A percentile compares a stretch with the other conserved stretches of the same genome.
phyloP scores from a whole-genome alignment of 2,329 filamentous ascomycete species.

The Beauveria medogensis region DNA sequence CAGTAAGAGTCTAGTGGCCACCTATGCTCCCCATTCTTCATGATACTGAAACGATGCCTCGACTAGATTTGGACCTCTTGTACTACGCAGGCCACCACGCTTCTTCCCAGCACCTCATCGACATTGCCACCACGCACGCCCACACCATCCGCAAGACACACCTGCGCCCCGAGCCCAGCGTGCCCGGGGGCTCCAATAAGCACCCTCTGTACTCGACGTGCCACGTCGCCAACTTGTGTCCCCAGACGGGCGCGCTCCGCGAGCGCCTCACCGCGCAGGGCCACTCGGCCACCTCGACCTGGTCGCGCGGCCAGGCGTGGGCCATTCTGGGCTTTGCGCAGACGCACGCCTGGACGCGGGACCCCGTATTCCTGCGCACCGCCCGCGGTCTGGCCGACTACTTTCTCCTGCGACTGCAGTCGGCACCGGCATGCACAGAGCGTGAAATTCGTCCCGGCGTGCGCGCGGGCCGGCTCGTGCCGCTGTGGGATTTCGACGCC shows the following conservation, averaged over 20 bases:
- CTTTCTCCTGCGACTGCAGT: conserved; percentile 33
- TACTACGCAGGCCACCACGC: conserved; percentile 30
- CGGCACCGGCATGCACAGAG: conserved; percentile 17
- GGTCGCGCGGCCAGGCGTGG: conserved; percentile 43
- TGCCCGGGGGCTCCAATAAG: neutral
- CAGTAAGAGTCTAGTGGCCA: conserved; percentile 15
- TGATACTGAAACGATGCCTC: neutral
- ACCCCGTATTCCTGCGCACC: conserved; percentile 31
- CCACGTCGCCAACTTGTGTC: conserved; percentile 40
- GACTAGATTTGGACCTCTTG: conserved; percentile 25
- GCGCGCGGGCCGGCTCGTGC: conserved; percentile 18
- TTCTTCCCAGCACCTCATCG: conserved; percentile 20
- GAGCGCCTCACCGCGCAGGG: conserved; percentile 38
- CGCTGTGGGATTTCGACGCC: conserved; percentile 31
- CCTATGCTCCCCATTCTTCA: neutral
- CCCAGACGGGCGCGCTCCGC: conserved; percentile 29
- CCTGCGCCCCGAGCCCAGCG: conserved; percentile 24
- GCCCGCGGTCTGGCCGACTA: conserved; percentile 38
- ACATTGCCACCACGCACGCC: conserved; percentile 32
- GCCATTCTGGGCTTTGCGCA: conserved; percentile 40
- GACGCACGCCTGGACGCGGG: conserved; percentile 39
- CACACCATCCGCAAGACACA: conserved; percentile 30
- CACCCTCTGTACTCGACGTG: conserved; percentile 21
- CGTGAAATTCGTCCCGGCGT: conserved; percentile 11
- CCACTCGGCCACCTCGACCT: conserved; percentile 35